Conservation (phyloP, 176 grass and related monocot genomes). For the Lolium perenne region DNA sequence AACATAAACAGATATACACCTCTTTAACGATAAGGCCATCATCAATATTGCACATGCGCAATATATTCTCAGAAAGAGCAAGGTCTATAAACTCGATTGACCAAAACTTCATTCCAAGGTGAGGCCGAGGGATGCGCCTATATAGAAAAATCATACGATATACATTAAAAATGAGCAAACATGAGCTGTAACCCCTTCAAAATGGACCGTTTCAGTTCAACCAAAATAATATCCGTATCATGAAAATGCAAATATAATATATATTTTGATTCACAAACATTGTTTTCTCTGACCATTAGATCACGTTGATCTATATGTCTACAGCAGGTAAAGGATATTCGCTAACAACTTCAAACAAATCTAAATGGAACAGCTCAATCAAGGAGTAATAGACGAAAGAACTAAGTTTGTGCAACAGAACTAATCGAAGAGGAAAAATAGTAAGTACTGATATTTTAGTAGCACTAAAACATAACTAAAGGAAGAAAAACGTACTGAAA, state of each 20-base stretch:
- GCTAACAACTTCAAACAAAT: too few relatives aligned
- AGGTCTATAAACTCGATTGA: constrained; percentile 2
- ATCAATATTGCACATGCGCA: neutral
- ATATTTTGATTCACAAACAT: too few relatives aligned
- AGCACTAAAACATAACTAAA: neutral
- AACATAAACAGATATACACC: neutral
- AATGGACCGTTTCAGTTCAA: neutral
- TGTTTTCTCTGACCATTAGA: too few relatives aligned
- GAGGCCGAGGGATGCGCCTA: constrained; percentile 26
- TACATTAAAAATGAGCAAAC: neutral
- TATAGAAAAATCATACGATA: neutral
- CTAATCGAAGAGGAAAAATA: neutral
- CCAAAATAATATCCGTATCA: too few relatives aligned
- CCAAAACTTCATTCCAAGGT: constrained; percentile 30
- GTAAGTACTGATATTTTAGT: neutral
- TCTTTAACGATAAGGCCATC: constrained; percentile 15
- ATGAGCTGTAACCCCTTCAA: neutral
- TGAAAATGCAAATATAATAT: too few relatives aligned
- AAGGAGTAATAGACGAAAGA: too few relatives aligned
- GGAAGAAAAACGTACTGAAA: neutral
- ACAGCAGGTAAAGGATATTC: too few relatives aligned
- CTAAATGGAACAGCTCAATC: too few relatives aligned
- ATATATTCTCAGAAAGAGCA: constrained; percentile 27
- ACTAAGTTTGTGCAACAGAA: neutral
- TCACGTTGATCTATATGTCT: too few relatives aligned